Base-by-base conservation (phyloP, 306 rosid species). In the Trichosanthes truncata region DNA sequence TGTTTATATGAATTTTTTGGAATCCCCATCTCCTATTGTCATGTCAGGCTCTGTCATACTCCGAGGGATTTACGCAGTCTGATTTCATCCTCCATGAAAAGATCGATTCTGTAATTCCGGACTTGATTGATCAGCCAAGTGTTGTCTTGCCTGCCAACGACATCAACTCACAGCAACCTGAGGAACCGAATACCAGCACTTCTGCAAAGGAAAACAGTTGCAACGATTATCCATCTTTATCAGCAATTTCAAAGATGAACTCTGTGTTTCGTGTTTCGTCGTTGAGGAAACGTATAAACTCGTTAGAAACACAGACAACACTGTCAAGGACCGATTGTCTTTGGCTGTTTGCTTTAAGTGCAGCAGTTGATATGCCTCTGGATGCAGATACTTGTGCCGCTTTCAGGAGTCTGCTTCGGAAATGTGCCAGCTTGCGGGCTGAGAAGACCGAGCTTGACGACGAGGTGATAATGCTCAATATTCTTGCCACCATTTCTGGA, bases 281-380 rank as follows among this genome's bases (percentile, higher is more conserved):
- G 81, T 77, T 95, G 86, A 82, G 84, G 82, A 95, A 90, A 76
- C 86, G 89, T 59, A 90, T 95, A 78, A 82, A 81, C 77, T 57
- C 71, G 49, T 82, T 84, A 14, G 87, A 86, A 78, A 78, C 67
- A 31, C 81, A 55, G 77, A 76, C 62, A 75, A 80, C 81, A 9
- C 60, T 92, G 33, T 62, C 85, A 7, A 88, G 88, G 88, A 73
- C 79, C 57, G 97, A 91, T 31, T 89, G 93, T 80, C 31, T 84
- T 81, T 95, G 99, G 96, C 83, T 95, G 5, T 95, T 92, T 88
- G 90, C 96, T 18, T 85, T 95, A 1, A 90, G 92, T 86, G 97
- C 93, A 0, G 86, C 87, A 25, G 91, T 95, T 63, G 97, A 92
- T 80, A 60, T 87, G 61, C 99, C 97, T 15, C 81, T 92, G 13